These are phyloP conservation scores for Bolboschoenus planiculmis DNA, from an alignment of 176 grass and related monocot species.

Conservation along the genomic window DNA sequence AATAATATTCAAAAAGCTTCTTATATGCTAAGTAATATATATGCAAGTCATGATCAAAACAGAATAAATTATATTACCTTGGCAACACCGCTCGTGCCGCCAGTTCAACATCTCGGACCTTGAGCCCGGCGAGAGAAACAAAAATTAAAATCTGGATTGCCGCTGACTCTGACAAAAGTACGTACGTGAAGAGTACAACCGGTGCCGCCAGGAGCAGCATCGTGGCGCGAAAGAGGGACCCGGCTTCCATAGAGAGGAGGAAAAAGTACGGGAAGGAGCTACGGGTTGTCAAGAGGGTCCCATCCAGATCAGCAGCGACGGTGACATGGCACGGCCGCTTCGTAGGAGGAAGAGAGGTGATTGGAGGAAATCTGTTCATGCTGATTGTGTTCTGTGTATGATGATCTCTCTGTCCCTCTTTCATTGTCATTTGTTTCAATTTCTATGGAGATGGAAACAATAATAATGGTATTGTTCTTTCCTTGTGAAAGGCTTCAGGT, in stretches of 20 bases:
- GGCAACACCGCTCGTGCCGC: conserved; percentile 61
- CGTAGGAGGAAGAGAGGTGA: conserved; percentile 29
- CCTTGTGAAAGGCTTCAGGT: conserved; percentile 9
- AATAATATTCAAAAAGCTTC: not conserved
- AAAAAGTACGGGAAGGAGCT: conserved; percentile 96
- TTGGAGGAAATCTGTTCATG: conserved; percentile 40
- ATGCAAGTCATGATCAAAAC: not conserved
- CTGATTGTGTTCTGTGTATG: not conserved
- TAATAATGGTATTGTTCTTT: not conserved
- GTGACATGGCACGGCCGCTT: not conserved
- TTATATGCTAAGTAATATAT: not conserved
- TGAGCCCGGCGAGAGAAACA: conserved; percentile 56
- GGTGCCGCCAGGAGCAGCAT: conserved; percentile 48
- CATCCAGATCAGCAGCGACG: conserved; percentile 63
- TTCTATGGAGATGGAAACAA: not conserved
- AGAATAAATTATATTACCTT: conserved; percentile 21
- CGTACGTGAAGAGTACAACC: conserved; percentile 51
- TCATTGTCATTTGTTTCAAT: not conserved
- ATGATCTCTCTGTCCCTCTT: not conserved
- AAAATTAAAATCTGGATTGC: conserved; percentile 69
- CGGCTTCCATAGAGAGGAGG: conserved; percentile 66
- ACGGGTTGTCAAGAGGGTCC: conserved; percentile 62
- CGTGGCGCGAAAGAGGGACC: conserved; percentile 44
- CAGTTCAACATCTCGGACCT: conserved; percentile 43
- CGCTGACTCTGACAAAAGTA: conserved; percentile 51